A percentile compares a stretch with the other conserved stretches of the same genome.
Evolutionary conservation across 2,329 filamentous ascomycete species (phyloP).

Genomic region (Colletotrichum liaoningense): DNA sequence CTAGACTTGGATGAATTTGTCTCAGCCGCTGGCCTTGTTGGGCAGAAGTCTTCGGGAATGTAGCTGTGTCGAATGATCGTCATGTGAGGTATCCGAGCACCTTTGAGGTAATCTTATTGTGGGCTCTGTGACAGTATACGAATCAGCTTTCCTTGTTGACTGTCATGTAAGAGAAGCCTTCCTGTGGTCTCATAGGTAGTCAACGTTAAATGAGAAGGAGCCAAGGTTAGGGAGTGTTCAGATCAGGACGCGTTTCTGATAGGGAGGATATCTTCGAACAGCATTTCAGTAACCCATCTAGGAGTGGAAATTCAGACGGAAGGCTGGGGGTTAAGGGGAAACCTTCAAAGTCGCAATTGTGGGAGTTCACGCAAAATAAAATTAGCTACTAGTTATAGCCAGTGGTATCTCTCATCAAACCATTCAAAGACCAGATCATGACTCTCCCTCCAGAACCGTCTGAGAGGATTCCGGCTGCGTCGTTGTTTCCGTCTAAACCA

Average conservation of each 20-base stretch:
- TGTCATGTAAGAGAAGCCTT: not conserved
- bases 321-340: not conserved
- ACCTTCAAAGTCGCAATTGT: too few species aligned
- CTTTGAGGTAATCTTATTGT: not conserved
- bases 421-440: not conserved
- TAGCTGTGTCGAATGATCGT: not conserved
- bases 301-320: accelerated
- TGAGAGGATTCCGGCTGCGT: not conserved
- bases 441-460: not conserved
- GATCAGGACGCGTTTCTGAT: too few species aligned
- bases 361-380: not conserved
- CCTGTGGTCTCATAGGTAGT: too few species aligned
- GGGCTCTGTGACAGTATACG: not conserved
- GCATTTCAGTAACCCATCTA: too few species aligned
- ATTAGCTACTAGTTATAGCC: conserved; percentile 17
- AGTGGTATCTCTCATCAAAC: conserved; percentile 26
- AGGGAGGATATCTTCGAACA: not conserved
- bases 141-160: accelerated
- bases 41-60: not conserved
- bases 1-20: too few species aligned
- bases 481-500: not conserved
- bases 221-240: too few species aligned
- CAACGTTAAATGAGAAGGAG: too few species aligned
- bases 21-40: accelerated
- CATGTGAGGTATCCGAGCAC: not conserved